phyloP scores from a whole-genome alignment of 208 protist species.

The Crithidia fasciculata region DNA sequence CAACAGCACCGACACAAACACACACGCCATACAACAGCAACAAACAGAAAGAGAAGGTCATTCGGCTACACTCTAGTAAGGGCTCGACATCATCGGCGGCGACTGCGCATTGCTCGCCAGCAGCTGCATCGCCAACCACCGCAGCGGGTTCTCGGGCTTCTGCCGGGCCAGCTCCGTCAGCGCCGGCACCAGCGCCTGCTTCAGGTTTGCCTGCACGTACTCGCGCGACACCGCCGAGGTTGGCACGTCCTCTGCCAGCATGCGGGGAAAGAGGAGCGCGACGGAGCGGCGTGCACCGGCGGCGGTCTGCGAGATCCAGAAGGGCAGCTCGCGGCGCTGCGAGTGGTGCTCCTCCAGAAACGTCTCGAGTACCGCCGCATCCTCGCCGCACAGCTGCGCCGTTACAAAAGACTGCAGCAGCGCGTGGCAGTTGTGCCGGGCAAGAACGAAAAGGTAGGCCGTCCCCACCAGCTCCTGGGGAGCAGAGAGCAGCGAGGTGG shows the following conservation, averaged over 20 bases:
- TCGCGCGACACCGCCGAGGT: slow-evolving; percentile 58
- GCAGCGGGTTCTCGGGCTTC: slow-evolving; percentile 86
- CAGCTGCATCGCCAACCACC: slow-evolving; percentile 88
- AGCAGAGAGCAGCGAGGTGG: slow-evolving; percentile 21
- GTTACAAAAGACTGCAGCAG: slow-evolving; percentile 53
- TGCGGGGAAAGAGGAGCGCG: slow-evolving; percentile 73
- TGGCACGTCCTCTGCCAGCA: slow-evolving; percentile 79
- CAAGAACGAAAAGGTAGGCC: slow-evolving; percentile 76
- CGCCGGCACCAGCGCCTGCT: slow-evolving; percentile 82
- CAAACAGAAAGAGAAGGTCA: neutral
- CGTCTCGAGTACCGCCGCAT: slow-evolving; percentile 34
- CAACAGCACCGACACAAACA: too few relatives aligned
- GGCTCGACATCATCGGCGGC: slow-evolving; percentile 59
- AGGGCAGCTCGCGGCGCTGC: slow-evolving; percentile 31
- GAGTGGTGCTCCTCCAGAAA: slow-evolving; percentile 27
- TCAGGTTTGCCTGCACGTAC: slow-evolving; percentile 87
- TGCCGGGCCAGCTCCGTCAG: slow-evolving; percentile 80
- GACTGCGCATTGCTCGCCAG: slow-evolving; percentile 80
- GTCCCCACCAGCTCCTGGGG: slow-evolving; percentile 63
- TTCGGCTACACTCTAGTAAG: neutral
- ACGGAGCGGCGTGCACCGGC: slow-evolving; percentile 60
- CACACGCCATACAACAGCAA: too few relatives aligned
- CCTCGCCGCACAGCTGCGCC: slow-evolving; percentile 48
- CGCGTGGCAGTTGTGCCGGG: slow-evolving; percentile 72
- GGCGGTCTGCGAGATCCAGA: slow-evolving; percentile 40